Base-by-base conservation (phyloP, 1,284 basidiomycete species). In the Bjerkandera adusta region DNA sequence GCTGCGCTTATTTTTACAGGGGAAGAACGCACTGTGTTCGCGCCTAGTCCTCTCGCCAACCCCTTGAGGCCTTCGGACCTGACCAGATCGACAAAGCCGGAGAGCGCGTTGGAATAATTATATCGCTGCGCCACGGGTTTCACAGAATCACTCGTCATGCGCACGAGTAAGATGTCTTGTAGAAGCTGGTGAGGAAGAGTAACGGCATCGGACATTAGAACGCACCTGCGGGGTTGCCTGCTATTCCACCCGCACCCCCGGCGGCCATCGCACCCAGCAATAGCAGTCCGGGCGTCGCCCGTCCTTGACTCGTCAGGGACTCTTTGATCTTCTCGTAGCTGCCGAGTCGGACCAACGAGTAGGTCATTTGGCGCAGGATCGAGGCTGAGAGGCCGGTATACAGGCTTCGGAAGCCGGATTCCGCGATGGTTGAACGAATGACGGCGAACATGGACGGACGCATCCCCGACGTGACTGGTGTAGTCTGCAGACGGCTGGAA, bases 331-430 rank as follows among this genome's bases (percentile, higher is more conserved):
- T 79, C 64, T 96, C 92, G 63, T 95, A 95, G 26, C 77, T 80
- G 27, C 92, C 92, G 43, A 96, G 72, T 12, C 92, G 85, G 39
- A 92, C 89, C 45, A 95, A 76, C 0, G 90, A 92, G 62, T 95
- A 95, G 7, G 90, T 86, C 92, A 95, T 93, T 69, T 95, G 92
- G 37, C 92, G 81, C 59, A 95, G 71, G 35, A 94, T 68, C 2
- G 92, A 92, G 13, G 92, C 92, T 8, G 85, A 83, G 25, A 95
- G 75, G 27, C 93, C 92, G 18, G 85, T 84, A 60, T 90, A 92
- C 29, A 93, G 67, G 53, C 89, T 88, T 50, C 76, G 72, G 51
- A 90, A 58, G 37, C 91, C 89, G 49, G 76, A 74, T 49, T 83
- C 69, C 5, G 71, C 62, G 32, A 88, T 64, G 12, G 85, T 81